Conservation (phyloP, 1,139 yeast genomes). For the Candida pseudoviswanathii region DNA sequence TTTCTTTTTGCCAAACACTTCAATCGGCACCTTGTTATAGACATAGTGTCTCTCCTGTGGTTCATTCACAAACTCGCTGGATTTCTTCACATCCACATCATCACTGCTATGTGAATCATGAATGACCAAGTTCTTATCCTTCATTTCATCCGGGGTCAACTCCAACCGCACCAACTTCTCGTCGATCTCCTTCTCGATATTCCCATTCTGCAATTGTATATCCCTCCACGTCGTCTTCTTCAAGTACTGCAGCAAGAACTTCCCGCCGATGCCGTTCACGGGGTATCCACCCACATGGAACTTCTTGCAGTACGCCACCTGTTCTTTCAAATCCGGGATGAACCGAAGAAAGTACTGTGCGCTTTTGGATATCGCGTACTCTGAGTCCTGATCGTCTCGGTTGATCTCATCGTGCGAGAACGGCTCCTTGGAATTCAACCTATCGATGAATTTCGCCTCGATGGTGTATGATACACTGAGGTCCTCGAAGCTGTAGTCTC, state of each 20-base stretch:
- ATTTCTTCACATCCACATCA: neutral
- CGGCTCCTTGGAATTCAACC: conserved; percentile 29
- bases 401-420: conserved; percentile 42
- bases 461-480: conserved; percentile 45
- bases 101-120: conserved; percentile 10
- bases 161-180: conserved; percentile 29
- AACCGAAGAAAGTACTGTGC: conserved; percentile 44
- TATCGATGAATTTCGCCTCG: conserved; percentile 47
- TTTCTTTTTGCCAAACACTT: conserved; percentile 41
- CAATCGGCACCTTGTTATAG: conserved; percentile 17
- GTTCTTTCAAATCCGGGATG: conserved; percentile 40
- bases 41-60: neutral
- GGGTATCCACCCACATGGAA: conserved; percentile 26
- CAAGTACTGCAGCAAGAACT: conserved; percentile 29
- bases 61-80: neutral
- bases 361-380: conserved; percentile 41
- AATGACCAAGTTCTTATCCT: conserved; percentile 32
- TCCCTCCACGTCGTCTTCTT: conserved; percentile 37
- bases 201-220: conserved; percentile 29
- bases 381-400: conserved; percentile 22
- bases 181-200: conserved; percentile 43
- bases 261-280: conserved; percentile 39
- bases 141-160: conserved; percentile 32
- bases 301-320: conserved; percentile 28
- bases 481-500: conserved; percentile 46